Base-by-base conservation (phyloP, 371 early-diverging fungal genomes). In the Mucor indicus region DNA sequence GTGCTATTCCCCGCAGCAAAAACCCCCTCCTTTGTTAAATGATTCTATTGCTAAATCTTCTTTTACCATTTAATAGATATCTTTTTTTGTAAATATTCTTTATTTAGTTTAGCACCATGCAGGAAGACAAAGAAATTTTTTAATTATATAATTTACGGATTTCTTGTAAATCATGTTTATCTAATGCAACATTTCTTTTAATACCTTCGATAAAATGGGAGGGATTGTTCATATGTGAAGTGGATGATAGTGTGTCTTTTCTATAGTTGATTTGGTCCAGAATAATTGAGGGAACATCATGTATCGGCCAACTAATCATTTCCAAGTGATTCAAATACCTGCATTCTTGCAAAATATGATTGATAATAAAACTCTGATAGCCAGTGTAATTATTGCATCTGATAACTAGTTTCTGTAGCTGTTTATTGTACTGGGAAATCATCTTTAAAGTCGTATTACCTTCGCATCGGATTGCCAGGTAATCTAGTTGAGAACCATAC, bases 221-320 rank as follows among this genome's bases (percentile, higher is more conserved):
- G 4, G 38, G 20, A 20, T 15, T 5, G 38, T 6, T 22, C 6
- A 3, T 38, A 10, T n/a, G 23, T 3, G 12, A 2, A 15, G 9
- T 23, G 20, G 2, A n/a, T 1, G 3, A 22, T 23, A 33, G 6
- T 22, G 12, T 16, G 1, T 38, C 29, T 19, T 31, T 16, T 16
- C 20, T 17, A 25, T 23, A n/a, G 2, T 35, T 31, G 10, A 49
- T 33, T 25, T 52, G 48, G 15, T 49, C 43, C 41, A 68, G 49
- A 8, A 72, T 58, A 10, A 65, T 41, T 1, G 38, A 39, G 3
- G 72, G 72, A 0, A 72, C 57, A 51, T 72, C 63, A 13, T 68
- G 58, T 3, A 68, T 36, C 20, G 66, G 56, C 72, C 72, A 72
- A 23, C 63, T 58, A 2, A 55, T 51, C 60, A 72, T 62, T 44